Evolutionary conservation across 108 stramenopile genomes (phyloP), one percentile per base, ranked within the genome.

Genomic region (Pseudonitzschia multiseries): DNA sequence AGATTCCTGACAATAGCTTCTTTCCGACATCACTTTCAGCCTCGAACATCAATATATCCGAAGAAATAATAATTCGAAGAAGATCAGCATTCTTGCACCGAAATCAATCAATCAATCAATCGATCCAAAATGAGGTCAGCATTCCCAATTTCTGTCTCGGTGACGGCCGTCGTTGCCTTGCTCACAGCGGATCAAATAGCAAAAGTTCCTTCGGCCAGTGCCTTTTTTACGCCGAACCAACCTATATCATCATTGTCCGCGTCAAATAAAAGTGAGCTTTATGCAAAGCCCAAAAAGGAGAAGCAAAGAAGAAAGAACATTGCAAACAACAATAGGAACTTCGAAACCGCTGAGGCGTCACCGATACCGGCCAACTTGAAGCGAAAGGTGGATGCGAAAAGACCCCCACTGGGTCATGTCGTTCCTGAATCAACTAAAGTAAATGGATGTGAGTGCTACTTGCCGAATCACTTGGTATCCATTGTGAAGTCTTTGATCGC

Each of bases 351-450:
- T 21, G 66, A 52, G 18, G 41, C 18, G 43, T 24, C 54, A n/a
- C 57, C 61, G 61, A 33, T 93, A 27, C 92, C 93, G 56, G 84
- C 88, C 59, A 94, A 94, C 76, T 76, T 94, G 24, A 85, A 79
- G 69, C 84, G 93, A 32, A 79, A 83, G 26, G 84, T 94, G 13
- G 43, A 77, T 21, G 93, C 93, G 68, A 83, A 81, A 42, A 86
- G 93, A 27, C 86, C 89, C 9, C 65, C 78, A 1, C 67, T 89
- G 22, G 93, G 93, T 8, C 89, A 94, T 74, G 79, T 94, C 26
- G 84, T 94, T 40, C 93, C 93, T 4, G 76, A 84, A 66, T 70
- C 78, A 0, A 69, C 79, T 15, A 76, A 68, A 73, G 77, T 27
- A 32, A 57, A 71, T 24, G 78, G 72, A 33, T 70, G 79, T 79